A percentile compares a stretch with the other conserved stretches of the same genome.
These are phyloP conservation scores for Lanmaoa rubissima DNA, from an alignment of 768 basidiomycete genomes.

Conservation along the genomic window DNA sequence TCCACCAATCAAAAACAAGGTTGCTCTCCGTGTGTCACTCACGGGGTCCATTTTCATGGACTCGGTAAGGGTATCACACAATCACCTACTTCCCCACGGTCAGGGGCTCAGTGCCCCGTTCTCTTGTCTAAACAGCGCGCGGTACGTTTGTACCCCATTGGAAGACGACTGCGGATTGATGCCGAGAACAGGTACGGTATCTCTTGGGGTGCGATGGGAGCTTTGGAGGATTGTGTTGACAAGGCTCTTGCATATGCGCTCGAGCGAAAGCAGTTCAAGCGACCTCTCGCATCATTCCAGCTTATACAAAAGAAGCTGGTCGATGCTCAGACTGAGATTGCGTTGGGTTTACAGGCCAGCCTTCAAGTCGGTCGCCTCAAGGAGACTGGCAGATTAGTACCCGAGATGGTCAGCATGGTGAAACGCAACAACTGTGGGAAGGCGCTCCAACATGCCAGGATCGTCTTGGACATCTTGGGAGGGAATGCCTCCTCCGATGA, in stretches of 20 bases:
- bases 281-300: constrained; percentile 92
- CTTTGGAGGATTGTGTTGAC: constrained; percentile 86
- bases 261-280: constrained; percentile 86
- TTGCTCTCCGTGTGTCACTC: constrained; percentile 81
- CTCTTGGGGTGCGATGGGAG: constrained; percentile 95
- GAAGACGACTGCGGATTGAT: neutral
- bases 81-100: constrained; percentile 74
- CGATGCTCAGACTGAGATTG: constrained; percentile 85
- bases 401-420: constrained; percentile 94
- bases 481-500: constrained; percentile 94
- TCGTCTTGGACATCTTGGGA: constrained; percentile 86
- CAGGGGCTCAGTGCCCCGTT: constrained; percentile 83
- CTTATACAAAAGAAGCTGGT: constrained; percentile 97
- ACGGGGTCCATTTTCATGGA: constrained; percentile 94
- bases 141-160: constrained; percentile 35
- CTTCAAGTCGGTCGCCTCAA: constrained; percentile 85
- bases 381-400: constrained; percentile 65
- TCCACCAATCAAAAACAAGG: constrained; percentile 88
- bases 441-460: constrained; percentile 78
- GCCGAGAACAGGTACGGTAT: constrained; percentile 63
- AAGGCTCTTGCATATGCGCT: constrained; percentile 81
- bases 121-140: constrained; percentile 88
- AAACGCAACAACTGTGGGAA: constrained; percentile 97
- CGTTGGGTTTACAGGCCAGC: constrained; percentile 73
- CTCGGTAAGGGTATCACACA: constrained; percentile 71